Percentiles rank a stretch among this genome's conserved stretches.
Evolutionary conservation across 345 rosid species (phyloP).

Genomic region (Sonneratia caseolaris): DNA sequence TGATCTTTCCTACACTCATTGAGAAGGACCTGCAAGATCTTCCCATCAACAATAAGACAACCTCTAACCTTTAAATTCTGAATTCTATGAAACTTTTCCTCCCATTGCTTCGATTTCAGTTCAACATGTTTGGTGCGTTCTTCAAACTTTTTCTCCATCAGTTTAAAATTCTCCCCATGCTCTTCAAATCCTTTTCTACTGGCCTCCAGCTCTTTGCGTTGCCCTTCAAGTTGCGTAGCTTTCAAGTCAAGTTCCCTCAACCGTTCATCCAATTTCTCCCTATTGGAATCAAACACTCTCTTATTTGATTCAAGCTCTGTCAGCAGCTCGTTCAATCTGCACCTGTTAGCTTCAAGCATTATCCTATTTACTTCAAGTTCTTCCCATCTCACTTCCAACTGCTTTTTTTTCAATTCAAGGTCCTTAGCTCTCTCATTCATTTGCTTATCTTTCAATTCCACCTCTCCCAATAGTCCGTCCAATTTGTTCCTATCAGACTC

Average conservation of each 20-base stretch:
- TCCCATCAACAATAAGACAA: constrained; percentile 21
- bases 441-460: constrained; percentile 18
- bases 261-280: constrained; percentile 12
- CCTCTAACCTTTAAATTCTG: constrained; percentile 1
- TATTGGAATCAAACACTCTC: constrained; percentile 14
- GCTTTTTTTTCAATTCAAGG: constrained; percentile 16
- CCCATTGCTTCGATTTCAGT: constrained; percentile 15
- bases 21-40: constrained; percentile 35
- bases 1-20: constrained; percentile 27
- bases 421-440: constrained; percentile 11
- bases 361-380: constrained; percentile 15
- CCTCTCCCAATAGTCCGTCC: not conserved
- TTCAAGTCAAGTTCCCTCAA: constrained; percentile 13
- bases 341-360: not conserved
- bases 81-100: constrained; percentile 10
- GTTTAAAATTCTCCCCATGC: constrained; percentile 12
- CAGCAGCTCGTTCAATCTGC: not conserved
- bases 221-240: constrained; percentile 12
- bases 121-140: constrained; percentile 17
- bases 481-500: not conserved
- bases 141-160: constrained; percentile 15
- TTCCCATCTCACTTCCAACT: constrained; percentile 12
- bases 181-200: constrained; percentile 13
- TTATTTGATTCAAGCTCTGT: constrained; percentile 13
- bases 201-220: constrained; percentile 13